Conservation (phyloP, 164 flowering plant genomes). For the Brasenia schreberi region DNA sequence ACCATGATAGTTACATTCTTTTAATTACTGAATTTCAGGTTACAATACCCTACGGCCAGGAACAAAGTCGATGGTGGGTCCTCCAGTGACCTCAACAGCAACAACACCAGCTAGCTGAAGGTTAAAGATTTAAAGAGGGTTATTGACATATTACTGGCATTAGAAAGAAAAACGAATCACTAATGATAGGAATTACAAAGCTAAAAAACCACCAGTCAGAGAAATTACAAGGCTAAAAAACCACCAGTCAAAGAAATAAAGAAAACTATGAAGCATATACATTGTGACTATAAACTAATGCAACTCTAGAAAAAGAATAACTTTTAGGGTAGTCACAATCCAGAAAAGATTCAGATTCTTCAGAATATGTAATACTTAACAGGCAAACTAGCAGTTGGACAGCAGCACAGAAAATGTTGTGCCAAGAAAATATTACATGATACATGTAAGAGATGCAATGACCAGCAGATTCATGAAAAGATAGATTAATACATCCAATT, state of each 20-base stretch:
- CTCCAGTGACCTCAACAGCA: constrained; percentile 96
- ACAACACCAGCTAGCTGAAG: constrained; percentile 94
- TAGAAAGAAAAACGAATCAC: background rate
- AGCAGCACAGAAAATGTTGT: too few relatives aligned
- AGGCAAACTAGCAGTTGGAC: too few relatives aligned
- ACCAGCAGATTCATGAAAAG: too few relatives aligned
- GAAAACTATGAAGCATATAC: too few relatives aligned
- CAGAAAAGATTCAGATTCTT: too few relatives aligned
- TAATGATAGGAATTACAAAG: background rate
- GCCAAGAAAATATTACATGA: too few relatives aligned
- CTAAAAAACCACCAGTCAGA: too few relatives aligned
- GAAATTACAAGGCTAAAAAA: too few relatives aligned
- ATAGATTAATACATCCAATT: too few relatives aligned
- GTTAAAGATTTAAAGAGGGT: background rate
- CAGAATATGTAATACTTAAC: too few relatives aligned
- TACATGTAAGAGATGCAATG: too few relatives aligned
- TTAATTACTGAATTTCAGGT: constrained; percentile 2
- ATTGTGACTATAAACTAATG: background rate
- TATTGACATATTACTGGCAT: background rate
- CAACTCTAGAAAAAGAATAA: background rate
- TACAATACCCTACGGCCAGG: constrained; percentile 84
- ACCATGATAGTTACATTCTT: background rate
- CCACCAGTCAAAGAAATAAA: too few relatives aligned
- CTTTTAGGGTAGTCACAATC: background rate
- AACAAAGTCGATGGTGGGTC: constrained; percentile 76